Evolutionary conservation across 306 rosid species (phyloP), one percentile per base, ranked within the genome.

Genomic region (Begonia masoniana): DNA sequence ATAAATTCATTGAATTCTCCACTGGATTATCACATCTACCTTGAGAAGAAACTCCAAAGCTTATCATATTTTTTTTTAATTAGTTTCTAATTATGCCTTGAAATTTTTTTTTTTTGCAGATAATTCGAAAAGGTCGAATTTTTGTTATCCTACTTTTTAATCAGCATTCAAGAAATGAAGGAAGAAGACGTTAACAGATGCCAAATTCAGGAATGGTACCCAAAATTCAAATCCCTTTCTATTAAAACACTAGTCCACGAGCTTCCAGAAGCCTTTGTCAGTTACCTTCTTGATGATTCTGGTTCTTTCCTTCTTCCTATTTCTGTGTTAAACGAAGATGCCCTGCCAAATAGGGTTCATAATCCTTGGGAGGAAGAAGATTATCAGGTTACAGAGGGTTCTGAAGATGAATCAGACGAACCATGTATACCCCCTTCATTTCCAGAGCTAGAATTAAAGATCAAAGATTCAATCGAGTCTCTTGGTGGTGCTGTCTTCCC

Each of bases 161-260:
- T 31, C 39, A 0, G 39, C 39, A 31, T 4, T 31, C 39, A 31
- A 31, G 39, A 31, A 26, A 88, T 88, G 92, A 71, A 73, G 74
- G 73, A 57, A 59, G 82, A 77, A 56, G 88, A 81, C 63, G 74
- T 82, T 31, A 73, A 84, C 43, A 67, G 50, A 56, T 88, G 91
- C 62, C 84, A 83, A 65, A 81, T 84, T 62, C 91, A 81, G 17
- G 82, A 83, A 69, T 87, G 88, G 94, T 78, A 81, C 56, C 94
- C 92, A 2, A 81, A 76, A 26, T 84, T 78, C 57, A 79, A 79
- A 56, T 67, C 84, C 1, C 51, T 71, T 23, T 84, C 95, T 15
- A 75, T 82, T 63, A 84, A 65, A 70, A 82, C 85, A 60, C 47
- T 54, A 56, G 73, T 79, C 68, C 95, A 81, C 54, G 68, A 77